Conservation (phyloP, 2,329 filamentous ascomycete genomes). For the Xylaria sp. region DNA sequence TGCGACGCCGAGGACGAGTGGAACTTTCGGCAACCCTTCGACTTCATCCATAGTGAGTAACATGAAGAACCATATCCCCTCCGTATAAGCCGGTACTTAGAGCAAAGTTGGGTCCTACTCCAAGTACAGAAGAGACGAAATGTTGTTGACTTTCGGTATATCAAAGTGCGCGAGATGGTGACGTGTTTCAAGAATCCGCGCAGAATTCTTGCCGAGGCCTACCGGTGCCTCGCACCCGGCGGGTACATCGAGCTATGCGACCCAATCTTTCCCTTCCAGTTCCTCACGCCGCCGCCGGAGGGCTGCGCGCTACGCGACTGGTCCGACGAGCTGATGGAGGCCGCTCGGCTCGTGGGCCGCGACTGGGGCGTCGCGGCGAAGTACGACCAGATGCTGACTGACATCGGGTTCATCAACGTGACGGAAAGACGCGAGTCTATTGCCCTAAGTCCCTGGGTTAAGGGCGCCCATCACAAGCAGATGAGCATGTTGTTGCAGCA, state of each 20-base stretch:
- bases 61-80: neutral
- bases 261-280: slow-evolving; percentile 45
- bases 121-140: neutral
- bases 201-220: slow-evolving; percentile 40
- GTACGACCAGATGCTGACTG: slow-evolving; percentile 40
- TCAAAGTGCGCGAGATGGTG: slow-evolving; percentile 41
- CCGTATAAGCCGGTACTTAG: neutral
- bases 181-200: slow-evolving; percentile 43
- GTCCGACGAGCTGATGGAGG: slow-evolving; percentile 41
- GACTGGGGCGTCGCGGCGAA: slow-evolving; percentile 41
- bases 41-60: slow-evolving; percentile 43
- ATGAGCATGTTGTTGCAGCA: slow-evolving; percentile 42
- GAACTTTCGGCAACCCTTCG: slow-evolving; percentile 40
- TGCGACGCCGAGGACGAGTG: slow-evolving; percentile 47
- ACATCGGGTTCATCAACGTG: slow-evolving; percentile 41
- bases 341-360: slow-evolving; percentile 38
- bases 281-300: slow-evolving; percentile 40
- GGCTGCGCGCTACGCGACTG: slow-evolving; percentile 42
- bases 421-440: slow-evolving; percentile 39
- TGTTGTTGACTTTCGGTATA: neutral
- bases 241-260: slow-evolving; percentile 47
- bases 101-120: neutral
- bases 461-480: slow-evolving; percentile 41
- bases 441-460: slow-evolving; percentile 44
- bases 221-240: slow-evolving; percentile 39